Percentiles rank a stretch among this genome's conserved stretches.
Evolutionary conservation across 2,329 filamentous ascomycete genomes (phyloP).

Genomic region (Aotearoamyces nothofagi): DNA sequence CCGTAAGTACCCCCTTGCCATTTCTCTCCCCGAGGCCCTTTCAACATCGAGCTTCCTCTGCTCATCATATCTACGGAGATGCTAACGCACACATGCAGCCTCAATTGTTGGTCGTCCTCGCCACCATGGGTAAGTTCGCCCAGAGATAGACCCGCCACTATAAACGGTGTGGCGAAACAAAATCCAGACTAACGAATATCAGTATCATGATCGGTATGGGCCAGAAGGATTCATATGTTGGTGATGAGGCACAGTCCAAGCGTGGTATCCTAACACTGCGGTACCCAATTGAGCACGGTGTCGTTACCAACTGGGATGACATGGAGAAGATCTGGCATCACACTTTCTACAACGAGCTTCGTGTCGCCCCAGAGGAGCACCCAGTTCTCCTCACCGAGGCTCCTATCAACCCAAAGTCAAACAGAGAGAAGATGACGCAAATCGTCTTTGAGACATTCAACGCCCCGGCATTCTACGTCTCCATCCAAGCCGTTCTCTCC

Average conservation of each 20-base stretch:
- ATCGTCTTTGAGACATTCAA: slow-evolving; percentile 99
- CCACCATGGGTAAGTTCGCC: slow-evolving; percentile 81
- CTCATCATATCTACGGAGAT: no score
- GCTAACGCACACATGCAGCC: no score
- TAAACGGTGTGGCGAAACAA: no score
- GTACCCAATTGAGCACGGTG: slow-evolving; percentile 99
- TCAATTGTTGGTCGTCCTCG: slow-evolving; percentile 99
- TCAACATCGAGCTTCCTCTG: no score
- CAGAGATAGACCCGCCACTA: no score
- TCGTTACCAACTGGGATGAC: slow-evolving; percentile 99
- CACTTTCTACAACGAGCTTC: slow-evolving; percentile 99
- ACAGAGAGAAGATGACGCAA: slow-evolving; percentile 99
- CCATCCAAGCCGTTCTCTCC: slow-evolving; percentile 97
- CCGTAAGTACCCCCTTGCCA: slow-evolving; percentile 58
- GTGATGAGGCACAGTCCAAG: slow-evolving; percentile 99
- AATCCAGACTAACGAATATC: slow-evolving; percentile 15
- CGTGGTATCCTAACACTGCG: slow-evolving; percentile 99
- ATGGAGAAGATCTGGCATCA: slow-evolving; percentile 99
- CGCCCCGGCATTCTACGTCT: slow-evolving; percentile 99
- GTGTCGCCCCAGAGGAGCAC: slow-evolving; percentile 99
- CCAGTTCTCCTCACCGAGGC: slow-evolving; percentile 97
- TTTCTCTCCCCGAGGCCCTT: slow-evolving; percentile 1
- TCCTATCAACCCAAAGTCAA: slow-evolving; percentile 99
- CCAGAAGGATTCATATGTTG: slow-evolving; percentile 99
- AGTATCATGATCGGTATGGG: slow-evolving; percentile 99